Evolutionary conservation across 139 green algal species (phyloP).

Genomic region (Auxenochlorella pyrenoidosa): DNA sequence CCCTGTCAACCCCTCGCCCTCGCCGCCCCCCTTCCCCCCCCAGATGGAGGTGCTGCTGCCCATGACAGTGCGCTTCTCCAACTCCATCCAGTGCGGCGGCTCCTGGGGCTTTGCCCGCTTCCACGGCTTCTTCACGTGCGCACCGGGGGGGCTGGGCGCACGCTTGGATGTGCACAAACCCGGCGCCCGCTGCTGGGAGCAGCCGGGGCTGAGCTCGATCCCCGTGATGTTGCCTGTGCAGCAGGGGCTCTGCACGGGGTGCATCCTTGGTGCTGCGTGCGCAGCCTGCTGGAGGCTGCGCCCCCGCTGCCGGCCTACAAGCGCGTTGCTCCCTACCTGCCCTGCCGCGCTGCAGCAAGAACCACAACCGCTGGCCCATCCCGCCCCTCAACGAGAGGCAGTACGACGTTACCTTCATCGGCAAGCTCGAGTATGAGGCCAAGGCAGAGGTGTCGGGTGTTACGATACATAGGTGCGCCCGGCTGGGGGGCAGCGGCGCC

Average conservation of each 20-base stretch:
- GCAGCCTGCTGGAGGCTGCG: neutral
- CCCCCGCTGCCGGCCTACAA: neutral
- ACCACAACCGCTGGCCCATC: slow-evolving; percentile 33
- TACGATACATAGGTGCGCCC: slow-evolving; percentile 11
- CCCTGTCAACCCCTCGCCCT: too few relatives aligned
- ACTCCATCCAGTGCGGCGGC: slow-evolving; percentile 32
- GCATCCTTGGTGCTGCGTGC: neutral
- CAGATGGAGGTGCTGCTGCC: slow-evolving; percentile 39
- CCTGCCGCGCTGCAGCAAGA: slow-evolving; percentile 4
- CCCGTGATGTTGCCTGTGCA: neutral
- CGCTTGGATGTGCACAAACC: too few relatives aligned
- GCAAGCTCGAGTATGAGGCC: slow-evolving; percentile 36
- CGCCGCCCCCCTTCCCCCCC: neutral
- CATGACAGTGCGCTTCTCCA: slow-evolving; percentile 30
- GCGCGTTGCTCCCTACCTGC: neutral
- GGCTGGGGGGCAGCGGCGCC: too few relatives aligned
- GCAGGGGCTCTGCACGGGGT: neutral
- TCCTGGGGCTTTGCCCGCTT: slow-evolving; percentile 34
- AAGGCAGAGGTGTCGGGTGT: slow-evolving; percentile 23
- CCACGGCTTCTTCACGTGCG: slow-evolving; percentile 39
- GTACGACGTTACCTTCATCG: slow-evolving; percentile 35
- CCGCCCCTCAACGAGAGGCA: slow-evolving; percentile 9
- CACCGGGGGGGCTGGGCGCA: too few relatives aligned
- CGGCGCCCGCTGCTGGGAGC: too few relatives aligned
- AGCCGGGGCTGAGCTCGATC: neutral